A percentile compares a stretch with the other conserved stretches of the same genome.
These are phyloP conservation scores for Salvia splendens DNA, from an alignment of 257 asterid species.

Conservation along the genomic window DNA sequence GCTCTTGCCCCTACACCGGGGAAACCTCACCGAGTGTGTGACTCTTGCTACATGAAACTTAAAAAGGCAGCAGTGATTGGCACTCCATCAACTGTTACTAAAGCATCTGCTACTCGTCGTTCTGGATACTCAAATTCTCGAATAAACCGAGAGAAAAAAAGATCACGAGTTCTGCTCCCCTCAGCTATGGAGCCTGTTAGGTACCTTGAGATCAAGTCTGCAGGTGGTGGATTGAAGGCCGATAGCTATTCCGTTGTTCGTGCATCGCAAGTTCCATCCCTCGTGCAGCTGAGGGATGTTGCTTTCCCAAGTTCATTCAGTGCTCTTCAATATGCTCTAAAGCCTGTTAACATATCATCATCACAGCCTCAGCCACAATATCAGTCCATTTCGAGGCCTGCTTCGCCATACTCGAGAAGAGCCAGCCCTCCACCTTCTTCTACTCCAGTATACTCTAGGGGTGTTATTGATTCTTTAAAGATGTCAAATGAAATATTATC, in stretches of 20 bases:
- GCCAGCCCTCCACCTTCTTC: slow-evolving; percentile 87
- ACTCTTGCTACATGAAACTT: slow-evolving; percentile 67
- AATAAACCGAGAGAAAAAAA: slow-evolving; percentile 48
- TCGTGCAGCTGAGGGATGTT: slow-evolving; percentile 77
- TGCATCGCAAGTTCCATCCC: slow-evolving; percentile 92
- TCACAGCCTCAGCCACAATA: slow-evolving; percentile 41
- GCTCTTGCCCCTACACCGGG: slow-evolving; percentile 95
- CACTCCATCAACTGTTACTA: slow-evolving; percentile 38
- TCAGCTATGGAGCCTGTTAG: slow-evolving; percentile 74
- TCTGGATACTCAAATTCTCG: slow-evolving; percentile 11
- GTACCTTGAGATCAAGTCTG: slow-evolving; percentile 79
- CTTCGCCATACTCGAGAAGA: slow-evolving; percentile 85
- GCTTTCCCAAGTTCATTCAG: slow-evolving; percentile 94
- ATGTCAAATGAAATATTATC: slow-evolving; percentile 70
- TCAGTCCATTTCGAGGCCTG: slow-evolving; percentile 36
- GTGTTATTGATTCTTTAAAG: slow-evolving; percentile 76
- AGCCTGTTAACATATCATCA: slow-evolving; percentile 53
- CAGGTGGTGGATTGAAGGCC: slow-evolving; percentile 40
- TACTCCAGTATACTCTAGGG: slow-evolving; percentile 76
- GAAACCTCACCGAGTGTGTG: slow-evolving; percentile 94
- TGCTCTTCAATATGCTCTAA: slow-evolving; percentile 78
- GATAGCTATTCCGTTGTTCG: slow-evolving; percentile 62
- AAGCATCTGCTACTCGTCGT: slow-evolving; percentile 41
- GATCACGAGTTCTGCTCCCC: slow-evolving; percentile 64
- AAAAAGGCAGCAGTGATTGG: slow-evolving; percentile 66